Evolutionary conservation across 2,329 filamentous ascomycete genomes (phyloP).

Genomic region (Phaeosphaeriaceae sp.): DNA sequence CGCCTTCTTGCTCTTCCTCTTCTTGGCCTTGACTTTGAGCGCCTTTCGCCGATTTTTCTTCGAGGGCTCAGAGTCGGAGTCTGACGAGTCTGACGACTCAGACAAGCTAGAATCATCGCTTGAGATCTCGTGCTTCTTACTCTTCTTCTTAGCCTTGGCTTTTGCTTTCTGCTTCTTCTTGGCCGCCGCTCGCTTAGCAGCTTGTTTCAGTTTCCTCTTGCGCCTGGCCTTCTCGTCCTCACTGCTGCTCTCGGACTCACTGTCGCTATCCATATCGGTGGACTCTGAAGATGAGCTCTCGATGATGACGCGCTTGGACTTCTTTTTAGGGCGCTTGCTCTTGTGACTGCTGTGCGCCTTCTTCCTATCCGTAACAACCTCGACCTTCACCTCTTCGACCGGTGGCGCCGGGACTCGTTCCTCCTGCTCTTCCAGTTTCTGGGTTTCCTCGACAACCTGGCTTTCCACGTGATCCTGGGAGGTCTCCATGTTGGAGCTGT

Average conservation of each 20-base stretch:
- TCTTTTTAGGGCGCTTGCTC: constrained; percentile 19
- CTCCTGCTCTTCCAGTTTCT: constrained; percentile 11
- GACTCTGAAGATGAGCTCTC: constrained; percentile 31
- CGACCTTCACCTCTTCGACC: constrained; percentile 15
- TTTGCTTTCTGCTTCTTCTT: constrained; percentile 32
- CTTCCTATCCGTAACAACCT: constrained; percentile 9
- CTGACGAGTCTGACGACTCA: constrained; percentile 18
- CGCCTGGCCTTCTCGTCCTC: constrained; percentile 32
- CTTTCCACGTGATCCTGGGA: constrained; percentile 17
- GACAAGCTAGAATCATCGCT: constrained; percentile 25
- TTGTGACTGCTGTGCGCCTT: constrained; percentile 17
- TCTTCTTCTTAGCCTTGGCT: constrained; percentile 30
- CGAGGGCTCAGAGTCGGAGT: constrained; percentile 23
- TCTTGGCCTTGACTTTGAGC: constrained; percentile 29
- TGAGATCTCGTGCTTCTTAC: constrained; percentile 22
- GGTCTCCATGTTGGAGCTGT: constrained; percentile 19
- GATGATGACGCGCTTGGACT: constrained; percentile 23
- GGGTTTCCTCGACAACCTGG: constrained; percentile 10
- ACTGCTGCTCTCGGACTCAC: constrained; percentile 24
- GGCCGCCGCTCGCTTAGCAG: constrained; percentile 13
- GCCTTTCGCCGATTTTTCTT: constrained; percentile 19
- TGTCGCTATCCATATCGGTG: constrained; percentile 24
- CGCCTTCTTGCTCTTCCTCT: constrained; percentile 29
- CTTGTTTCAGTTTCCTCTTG: constrained; percentile 25
- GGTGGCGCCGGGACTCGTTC: constrained; percentile 5